A percentile compares a stretch with the other conserved stretches of the same genome.
phyloP scores from a whole-genome alignment of 1,284 basidiomycete species.

The Trametes hirsuta region DNA sequence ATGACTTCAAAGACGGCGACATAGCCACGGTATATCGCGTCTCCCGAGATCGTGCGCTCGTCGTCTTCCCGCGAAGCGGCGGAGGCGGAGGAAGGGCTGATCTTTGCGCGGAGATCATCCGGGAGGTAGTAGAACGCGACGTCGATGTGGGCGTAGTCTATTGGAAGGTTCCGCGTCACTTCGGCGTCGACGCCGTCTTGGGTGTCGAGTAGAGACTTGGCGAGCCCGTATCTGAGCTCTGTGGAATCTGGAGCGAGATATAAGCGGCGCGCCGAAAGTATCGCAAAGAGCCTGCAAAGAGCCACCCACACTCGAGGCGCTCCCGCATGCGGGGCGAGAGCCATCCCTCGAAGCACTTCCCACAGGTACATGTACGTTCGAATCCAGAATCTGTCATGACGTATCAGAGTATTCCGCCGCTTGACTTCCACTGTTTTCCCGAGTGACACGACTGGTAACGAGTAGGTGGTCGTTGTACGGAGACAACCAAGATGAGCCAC shows the following conservation, averaged over 20 bases:
- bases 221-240: conserved; percentile 16
- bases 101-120: conserved; percentile 15
- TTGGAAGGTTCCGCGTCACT: conserved; percentile 14
- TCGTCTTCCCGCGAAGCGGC: background rate
- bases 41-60: background rate
- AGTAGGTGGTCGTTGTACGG: too few relatives aligned
- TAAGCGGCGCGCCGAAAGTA: background rate
- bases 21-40: conserved; percentile 22
- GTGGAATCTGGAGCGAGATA: conserved; percentile 4
- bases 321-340: conserved; percentile 25
- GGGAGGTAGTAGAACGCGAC: conserved; percentile 21
- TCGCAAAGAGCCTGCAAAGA: too few relatives aligned
- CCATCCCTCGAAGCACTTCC: conserved; percentile 23
- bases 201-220: conserved; percentile 14
- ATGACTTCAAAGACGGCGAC: conserved; percentile 18
- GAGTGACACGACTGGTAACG: too few relatives aligned
- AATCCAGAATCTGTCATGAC: too few relatives aligned
- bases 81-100: conserved; percentile 3
- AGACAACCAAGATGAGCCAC: too few relatives aligned
- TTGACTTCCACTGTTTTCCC: too few relatives aligned
- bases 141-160: conserved; percentile 24
- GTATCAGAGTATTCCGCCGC: too few relatives aligned
- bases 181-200: conserved; percentile 17
- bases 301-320: conserved; percentile 21
- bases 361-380: conserved; percentile 14